Base-by-base conservation (phyloP, 164 flowering plant genomes). In the Berberis thunbergii region DNA sequence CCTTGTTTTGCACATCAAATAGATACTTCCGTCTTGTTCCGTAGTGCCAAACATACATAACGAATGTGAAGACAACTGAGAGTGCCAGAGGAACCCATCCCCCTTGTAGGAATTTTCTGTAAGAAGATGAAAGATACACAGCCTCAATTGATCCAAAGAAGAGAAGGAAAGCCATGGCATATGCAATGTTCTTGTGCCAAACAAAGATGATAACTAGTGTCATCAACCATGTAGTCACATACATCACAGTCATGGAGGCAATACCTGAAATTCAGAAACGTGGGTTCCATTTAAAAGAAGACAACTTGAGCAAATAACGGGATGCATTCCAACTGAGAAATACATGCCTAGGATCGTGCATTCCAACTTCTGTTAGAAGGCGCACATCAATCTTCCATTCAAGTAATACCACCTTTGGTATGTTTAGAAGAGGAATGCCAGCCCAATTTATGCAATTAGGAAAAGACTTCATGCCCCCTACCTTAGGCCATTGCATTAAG, bases 1-100 rank as follows among this genome's bases (percentile, higher is more conserved):
- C 78, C 67, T 80, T 87, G 77, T 83, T 85, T 61, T 85, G 89
- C 61, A 75, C 45, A 42, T 85, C 86, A 46, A 71, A 78, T 43
- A 78, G 62, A 69, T 83, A 85, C 74, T 84, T 87, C 68, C 74
- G 71, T 65, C 82, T 79, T 12, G 69, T 59, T 1, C 88, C 85
- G 53, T 83, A 87, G 54, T 87, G 86, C 94, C 94, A 87, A n/a
- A 82, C 77, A 58, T 71, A 85, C 90, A 85, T 85, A n/a, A 80
- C 56, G 5, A 48, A 48, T 70, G 77, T 50, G 63, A 81, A 77
- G 8, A 82, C 43, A 7, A 45, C 13, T n/a, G 83, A 74, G 6
- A 87, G 73, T 12, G 77, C 70, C 13, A 83, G 69, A 38, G 90
- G 74, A 41, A 75, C 71, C 94, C 88, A 87, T 59, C 88, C 90